Evolutionary conservation across 1,284 basidiomycete genomes (phyloP).

Genomic region (Leccinum pachyderme): DNA sequence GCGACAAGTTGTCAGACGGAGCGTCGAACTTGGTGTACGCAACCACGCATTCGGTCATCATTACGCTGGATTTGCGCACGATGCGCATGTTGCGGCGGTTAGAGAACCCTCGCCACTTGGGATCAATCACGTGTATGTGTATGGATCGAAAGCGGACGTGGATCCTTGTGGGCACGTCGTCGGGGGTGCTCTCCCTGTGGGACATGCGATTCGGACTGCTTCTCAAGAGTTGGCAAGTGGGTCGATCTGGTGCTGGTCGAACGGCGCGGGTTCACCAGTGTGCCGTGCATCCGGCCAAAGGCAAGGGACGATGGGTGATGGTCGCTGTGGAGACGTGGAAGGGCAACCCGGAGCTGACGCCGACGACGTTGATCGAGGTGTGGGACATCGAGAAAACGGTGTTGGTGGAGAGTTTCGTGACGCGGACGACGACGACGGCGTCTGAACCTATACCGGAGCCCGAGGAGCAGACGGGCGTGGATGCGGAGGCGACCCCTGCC

Average conservation of each 20-base stretch:
- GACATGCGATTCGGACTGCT: conserved; percentile 92
- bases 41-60: conserved; percentile 78
- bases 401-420: conserved; percentile 70
- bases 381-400: conserved; percentile 76
- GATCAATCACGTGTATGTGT: conserved; percentile 84
- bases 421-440: conserved; percentile 39
- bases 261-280: conserved; percentile 66
- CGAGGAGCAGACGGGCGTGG: conserved; percentile 46
- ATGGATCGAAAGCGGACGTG: conserved; percentile 81
- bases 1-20: conserved; percentile 42
- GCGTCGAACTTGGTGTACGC: conserved; percentile 79
- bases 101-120: conserved; percentile 83
- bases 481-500: conserved; percentile 62
- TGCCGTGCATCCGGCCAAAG: conserved; percentile 80
- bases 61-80: conserved; percentile 81
- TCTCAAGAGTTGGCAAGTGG: conserved; percentile 83
- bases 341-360: conserved; percentile 38
- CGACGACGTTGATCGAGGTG: conserved; percentile 63
- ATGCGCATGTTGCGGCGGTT: conserved; percentile 78
- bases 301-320: conserved; percentile 86
- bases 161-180: conserved; percentile 85
- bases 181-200: conserved; percentile 86
- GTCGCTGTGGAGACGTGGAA: conserved; percentile 68
- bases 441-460: conserved; percentile 51
- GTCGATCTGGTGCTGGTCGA: conserved; percentile 50